Evolutionary conservation across 768 basidiomycete species (phyloP).

Genomic region (Pisolithus microcarpus): DNA sequence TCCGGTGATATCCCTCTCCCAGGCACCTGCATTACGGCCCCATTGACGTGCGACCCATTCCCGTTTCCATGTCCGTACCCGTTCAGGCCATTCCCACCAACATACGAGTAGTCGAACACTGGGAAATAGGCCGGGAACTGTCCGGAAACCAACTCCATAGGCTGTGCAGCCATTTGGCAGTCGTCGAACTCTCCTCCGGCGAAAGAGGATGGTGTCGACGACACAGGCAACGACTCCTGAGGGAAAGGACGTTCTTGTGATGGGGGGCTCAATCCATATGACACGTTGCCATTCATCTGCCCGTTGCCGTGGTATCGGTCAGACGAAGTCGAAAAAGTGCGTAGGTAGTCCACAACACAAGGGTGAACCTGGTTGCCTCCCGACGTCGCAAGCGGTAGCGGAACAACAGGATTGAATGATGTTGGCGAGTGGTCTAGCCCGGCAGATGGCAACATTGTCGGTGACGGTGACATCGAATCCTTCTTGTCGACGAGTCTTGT

Average conservation of each 20-base stretch:
- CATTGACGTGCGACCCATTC: constrained; percentile 8
- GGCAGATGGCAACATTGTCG: constrained; percentile 22
- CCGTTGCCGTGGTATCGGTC: constrained; percentile 15
- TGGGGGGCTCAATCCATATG: constrained; percentile 7
- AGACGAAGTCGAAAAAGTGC: constrained; percentile 42
- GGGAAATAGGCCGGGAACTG: constrained; percentile 66
- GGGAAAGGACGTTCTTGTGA: constrained; percentile 11
- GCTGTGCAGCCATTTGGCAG: constrained; percentile 18
- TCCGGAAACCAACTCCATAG: constrained; percentile 27
- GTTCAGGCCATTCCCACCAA: constrained; percentile 12
- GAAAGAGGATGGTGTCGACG: constrained; percentile 9
- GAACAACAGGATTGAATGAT: constrained; percentile 67
- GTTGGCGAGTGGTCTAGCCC: constrained; percentile 57
- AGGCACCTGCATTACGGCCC: background rate
- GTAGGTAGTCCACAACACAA: constrained; percentile 61
- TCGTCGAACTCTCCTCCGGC: constrained; percentile 4
- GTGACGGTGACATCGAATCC: constrained; percentile 47
- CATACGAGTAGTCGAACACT: constrained; percentile 61
- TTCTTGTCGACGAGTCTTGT: constrained; percentile 59
- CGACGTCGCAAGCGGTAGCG: constrained; percentile 50
- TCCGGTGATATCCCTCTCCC: constrained; percentile 42
- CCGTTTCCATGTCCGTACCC: constrained; percentile 34
- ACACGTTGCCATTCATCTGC: constrained; percentile 17
- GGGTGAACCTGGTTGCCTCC: constrained; percentile 49
- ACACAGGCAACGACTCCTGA: constrained; percentile 12